Conservation (phyloP, 2,329 filamentous ascomycete genomes). For the Amphichorda felina region DNA sequence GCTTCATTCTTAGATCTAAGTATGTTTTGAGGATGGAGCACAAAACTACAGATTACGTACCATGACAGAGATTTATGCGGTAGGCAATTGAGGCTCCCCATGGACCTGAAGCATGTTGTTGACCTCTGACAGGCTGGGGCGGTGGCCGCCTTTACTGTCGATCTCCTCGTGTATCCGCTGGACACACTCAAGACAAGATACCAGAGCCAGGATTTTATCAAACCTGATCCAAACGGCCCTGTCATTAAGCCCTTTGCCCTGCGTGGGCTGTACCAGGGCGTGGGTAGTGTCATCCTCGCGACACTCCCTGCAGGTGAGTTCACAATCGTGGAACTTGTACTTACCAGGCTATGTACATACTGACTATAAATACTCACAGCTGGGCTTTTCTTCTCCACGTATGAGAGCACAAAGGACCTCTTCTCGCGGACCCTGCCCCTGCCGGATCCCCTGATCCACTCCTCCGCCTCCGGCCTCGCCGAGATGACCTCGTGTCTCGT, state of each 20-base stretch:
- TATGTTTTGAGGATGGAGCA: too few relatives aligned
- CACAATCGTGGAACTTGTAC: not conserved
- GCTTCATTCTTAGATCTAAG: too few relatives aligned
- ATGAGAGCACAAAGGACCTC: constrained; percentile 62
- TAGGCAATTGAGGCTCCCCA: constrained; percentile 3
- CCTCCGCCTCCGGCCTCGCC: constrained; percentile 60
- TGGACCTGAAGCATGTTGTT: too few relatives aligned
- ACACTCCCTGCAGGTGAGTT: constrained; percentile 71
- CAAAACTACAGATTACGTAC: too few relatives aligned
- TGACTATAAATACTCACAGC: too few relatives aligned
- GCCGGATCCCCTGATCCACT: constrained; percentile 60
- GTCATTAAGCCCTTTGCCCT: constrained; percentile 44
- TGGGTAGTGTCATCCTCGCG: constrained; percentile 74
- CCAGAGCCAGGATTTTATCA: constrained; percentile 65
- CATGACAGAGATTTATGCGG: constrained; percentile 21
- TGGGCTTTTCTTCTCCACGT: constrained; percentile 82
- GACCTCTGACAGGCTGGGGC: constrained; percentile 56
- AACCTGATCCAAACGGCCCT: constrained; percentile 47
- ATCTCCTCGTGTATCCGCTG: constrained; percentile 75
- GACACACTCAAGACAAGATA: constrained; percentile 84
- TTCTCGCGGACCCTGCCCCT: constrained; percentile 42
- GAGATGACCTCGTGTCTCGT: constrained; percentile 81
- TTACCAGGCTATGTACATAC: too few relatives aligned
- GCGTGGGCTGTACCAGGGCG: constrained; percentile 72
- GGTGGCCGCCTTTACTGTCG: constrained; percentile 74